Evolutionary conservation across 768 basidiomycete genomes (phyloP), one percentile per base, ranked within the genome.

Genomic region (Calocybe cyanea): DNA sequence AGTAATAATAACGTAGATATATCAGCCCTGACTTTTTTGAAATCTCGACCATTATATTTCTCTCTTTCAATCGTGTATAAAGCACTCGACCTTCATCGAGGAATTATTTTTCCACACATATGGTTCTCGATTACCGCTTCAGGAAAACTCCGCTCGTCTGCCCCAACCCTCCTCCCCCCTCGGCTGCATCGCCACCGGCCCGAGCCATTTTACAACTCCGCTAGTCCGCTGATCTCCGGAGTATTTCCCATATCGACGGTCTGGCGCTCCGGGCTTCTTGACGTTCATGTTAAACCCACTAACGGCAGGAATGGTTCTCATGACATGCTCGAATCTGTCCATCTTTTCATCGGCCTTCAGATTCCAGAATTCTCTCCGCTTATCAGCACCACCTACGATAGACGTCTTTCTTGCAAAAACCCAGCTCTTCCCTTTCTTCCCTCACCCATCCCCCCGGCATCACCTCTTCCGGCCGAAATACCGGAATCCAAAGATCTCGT

Each of bases 141-240:
- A 38, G 43, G 43, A 30, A 28, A 33, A 45, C 51, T 50, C 41
- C 48, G 49, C 48, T 45, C 50, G 50, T 49, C 52, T 51, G 36
- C 43, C 35, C n/a, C n/a, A n/a, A n/a, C n/a, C n/a, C n/a, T n/a
- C n/a, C n/a, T n/a, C n/a, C n/a, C n/a, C n/a, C n/a, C 42, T 45
- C 35, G 25, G 30, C 37, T 43, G 50, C 43, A 52, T 51, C 45
- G 52, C 52, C 35, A 41, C 47, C 51, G 51, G 54, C 30, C 54
- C 48, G 54, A 24, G 15, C 38, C 7, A n/a, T 23, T 4, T n/a
- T 41, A 45, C 31, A 18, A 24, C 14, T 21, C 44, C 45, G 45
- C 48, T 40, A 28, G 13, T 10, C 38, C 43, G 43, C 50, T 31
- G 48, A 49, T 51, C 53, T 54, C 47, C 50, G 53, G 34, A 46